These are phyloP conservation scores for Pseudogymnoascus sp. DNA, from an alignment of 2,329 filamentous ascomycete species.

Conservation along the genomic window DNA sequence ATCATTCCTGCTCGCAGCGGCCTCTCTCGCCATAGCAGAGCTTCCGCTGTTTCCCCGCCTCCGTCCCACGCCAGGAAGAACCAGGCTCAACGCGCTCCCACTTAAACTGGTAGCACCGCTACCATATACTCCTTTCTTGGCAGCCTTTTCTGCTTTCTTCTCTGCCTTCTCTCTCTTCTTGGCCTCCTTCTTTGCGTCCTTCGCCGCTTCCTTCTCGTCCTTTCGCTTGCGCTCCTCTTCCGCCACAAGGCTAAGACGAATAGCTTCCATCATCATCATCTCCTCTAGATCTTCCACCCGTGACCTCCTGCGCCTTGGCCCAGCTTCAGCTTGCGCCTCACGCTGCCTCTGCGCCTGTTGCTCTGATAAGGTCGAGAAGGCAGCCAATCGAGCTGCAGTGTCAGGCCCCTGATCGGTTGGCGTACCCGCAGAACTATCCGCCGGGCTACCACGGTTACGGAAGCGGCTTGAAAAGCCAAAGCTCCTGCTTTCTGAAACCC, in stretches of 20 bases:
- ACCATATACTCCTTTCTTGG: conserved; percentile 49
- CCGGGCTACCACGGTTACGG: conserved; percentile 26
- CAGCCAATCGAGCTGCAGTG: conserved; percentile 13
- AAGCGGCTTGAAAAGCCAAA: conserved; percentile 26
- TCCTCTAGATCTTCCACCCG: conserved; percentile 87
- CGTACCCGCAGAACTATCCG: conserved; percentile 25
- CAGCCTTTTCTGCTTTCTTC: conserved; percentile 45
- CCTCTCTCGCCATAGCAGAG: conserved; percentile 52
- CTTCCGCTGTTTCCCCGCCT: conserved; percentile 51
- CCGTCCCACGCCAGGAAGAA: conserved; percentile 40
- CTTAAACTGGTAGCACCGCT: conserved; percentile 49
- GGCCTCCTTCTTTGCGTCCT: conserved; percentile 76
- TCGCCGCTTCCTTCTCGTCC: conserved; percentile 70
- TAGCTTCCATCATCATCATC: conserved; percentile 98
- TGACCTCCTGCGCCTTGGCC: conserved; percentile 36
- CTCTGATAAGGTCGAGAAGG: conserved; percentile 5
- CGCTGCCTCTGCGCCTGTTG: conserved; percentile 3
- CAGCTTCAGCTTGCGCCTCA: conserved; percentile 22
- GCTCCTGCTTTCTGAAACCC: conserved; percentile 20
- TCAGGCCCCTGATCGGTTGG: conserved; percentile 19
- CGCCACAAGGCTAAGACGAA: conserved; percentile 78
- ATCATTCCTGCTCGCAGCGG: conserved; percentile 39
- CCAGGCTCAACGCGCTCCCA: conserved; percentile 57
- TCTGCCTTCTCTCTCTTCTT: conserved; percentile 69
- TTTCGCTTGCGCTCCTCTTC: conserved; percentile 89